Conservation (phyloP, 1,139 yeast species). For the Eremothecium coryli region DNA sequence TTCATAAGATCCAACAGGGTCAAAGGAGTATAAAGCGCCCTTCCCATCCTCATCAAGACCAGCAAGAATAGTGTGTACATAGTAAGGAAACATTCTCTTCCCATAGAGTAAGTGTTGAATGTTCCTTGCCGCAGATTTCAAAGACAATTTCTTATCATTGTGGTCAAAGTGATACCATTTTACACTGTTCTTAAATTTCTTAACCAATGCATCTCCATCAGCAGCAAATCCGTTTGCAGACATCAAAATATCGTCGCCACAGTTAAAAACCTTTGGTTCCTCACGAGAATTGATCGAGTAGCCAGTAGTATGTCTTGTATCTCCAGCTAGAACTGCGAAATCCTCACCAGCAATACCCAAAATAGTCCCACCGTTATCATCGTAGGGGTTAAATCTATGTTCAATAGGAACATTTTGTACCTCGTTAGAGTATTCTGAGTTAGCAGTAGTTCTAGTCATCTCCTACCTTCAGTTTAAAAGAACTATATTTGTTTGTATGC, state of each 20-base stretch:
- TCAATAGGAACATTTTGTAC: slow-evolving; percentile 61
- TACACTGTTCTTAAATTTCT: slow-evolving; percentile 63
- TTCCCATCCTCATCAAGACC: slow-evolving; percentile 92
- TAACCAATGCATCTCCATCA: slow-evolving; percentile 80
- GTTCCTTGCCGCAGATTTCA: slow-evolving; percentile 77
- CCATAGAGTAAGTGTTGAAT: slow-evolving; percentile 87
- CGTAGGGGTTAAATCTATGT: slow-evolving; percentile 89
- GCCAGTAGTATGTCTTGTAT: slow-evolving; percentile 92
- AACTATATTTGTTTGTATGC: slow-evolving; percentile 6
- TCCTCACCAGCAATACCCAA: slow-evolving; percentile 97
- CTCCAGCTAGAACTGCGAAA: slow-evolving; percentile 95
- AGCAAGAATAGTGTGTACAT: slow-evolving; percentile 88
- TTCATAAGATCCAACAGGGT: slow-evolving; percentile 96
- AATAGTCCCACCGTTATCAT: slow-evolving; percentile 96
- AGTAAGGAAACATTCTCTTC: slow-evolving; percentile 93
- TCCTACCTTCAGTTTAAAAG: neutral
- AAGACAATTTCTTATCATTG: slow-evolving; percentile 58
- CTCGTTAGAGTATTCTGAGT: slow-evolving; percentile 53
- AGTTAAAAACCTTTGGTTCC: slow-evolving; percentile 82
- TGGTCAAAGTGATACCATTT: slow-evolving; percentile 94
- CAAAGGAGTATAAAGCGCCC: slow-evolving; percentile 93
- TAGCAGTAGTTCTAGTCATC: slow-evolving; percentile 36
- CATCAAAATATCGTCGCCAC: slow-evolving; percentile 80
- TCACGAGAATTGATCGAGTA: slow-evolving; percentile 88
- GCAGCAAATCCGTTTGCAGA: slow-evolving; percentile 97